Conservation (phyloP, 179 eudicot genomes). For the Patellifolia procumbens region DNA sequence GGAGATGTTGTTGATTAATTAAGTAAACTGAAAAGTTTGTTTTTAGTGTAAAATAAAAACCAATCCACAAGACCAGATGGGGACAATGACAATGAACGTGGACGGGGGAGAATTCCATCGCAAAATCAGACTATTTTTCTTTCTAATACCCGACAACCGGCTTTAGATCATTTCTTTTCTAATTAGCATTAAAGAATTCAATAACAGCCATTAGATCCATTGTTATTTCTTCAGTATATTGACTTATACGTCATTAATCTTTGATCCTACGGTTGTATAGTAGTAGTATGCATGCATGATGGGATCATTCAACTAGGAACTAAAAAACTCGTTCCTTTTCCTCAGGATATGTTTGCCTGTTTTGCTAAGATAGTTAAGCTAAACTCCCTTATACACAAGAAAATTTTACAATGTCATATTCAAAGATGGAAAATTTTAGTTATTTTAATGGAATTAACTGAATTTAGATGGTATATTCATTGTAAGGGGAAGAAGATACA, state of each 20-base stretch:
- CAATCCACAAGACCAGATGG: conserved; percentile 12
- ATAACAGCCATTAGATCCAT: background rate
- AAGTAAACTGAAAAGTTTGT: background rate
- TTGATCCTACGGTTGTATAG: background rate
- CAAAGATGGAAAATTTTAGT: too few species aligned
- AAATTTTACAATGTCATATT: too few species aligned
- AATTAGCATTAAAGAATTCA: background rate
- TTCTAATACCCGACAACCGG: conserved; percentile 29
- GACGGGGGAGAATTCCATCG: conserved; percentile 23
- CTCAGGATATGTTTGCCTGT: conserved; percentile 6
- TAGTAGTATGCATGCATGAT: background rate
- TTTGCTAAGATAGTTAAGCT: too few species aligned
- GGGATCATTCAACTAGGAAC: background rate
- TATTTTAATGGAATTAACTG: too few species aligned
- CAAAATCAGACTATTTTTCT: conserved; percentile 10
- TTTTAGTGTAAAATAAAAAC: background rate
- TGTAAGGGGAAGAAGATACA: too few species aligned
- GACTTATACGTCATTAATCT: background rate
- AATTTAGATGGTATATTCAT: too few species aligned
- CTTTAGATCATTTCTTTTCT: background rate
- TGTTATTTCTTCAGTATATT: background rate
- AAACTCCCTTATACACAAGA: too few species aligned
- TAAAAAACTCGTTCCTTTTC: background rate
- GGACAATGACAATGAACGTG: conserved; percentile 34
- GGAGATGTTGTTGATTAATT: background rate